Conservation (phyloP, 768 basidiomycete genomes). For the Fibroporia radiculosa region DNA sequence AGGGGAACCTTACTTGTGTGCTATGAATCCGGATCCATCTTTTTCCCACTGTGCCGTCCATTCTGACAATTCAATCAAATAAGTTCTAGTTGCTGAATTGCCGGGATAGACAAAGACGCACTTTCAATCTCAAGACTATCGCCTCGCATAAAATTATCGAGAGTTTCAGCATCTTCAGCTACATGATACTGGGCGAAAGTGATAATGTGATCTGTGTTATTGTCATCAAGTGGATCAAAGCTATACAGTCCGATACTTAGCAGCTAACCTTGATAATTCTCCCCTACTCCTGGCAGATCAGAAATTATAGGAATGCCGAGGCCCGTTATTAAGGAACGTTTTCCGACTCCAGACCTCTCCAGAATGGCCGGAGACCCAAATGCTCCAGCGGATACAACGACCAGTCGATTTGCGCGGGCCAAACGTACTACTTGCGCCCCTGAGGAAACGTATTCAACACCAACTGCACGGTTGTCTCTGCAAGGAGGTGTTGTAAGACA, state of each 20-base stretch:
- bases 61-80: slow-evolving; percentile 23
- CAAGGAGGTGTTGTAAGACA: neutral
- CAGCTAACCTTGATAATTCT: slow-evolving; percentile 26
- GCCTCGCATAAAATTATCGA: slow-evolving; percentile 40
- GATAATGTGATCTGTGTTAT: slow-evolving; percentile 23
- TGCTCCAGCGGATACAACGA: slow-evolving; percentile 33
- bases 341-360: slow-evolving; percentile 44
- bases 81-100: neutral
- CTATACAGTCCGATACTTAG: neutral
- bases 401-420: slow-evolving; percentile 26
- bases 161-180: slow-evolving; percentile 37
- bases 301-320: slow-evolving; percentile 25
- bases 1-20: slow-evolving; percentile 37
- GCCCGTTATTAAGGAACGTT: slow-evolving; percentile 22
- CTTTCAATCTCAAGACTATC: slow-evolving; percentile 31
- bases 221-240: neutral
- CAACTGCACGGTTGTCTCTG: slow-evolving; percentile 30
- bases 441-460: slow-evolving; percentile 28
- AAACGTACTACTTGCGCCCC: slow-evolving; percentile 5
- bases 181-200: slow-evolving; percentile 29
- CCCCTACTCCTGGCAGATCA: slow-evolving; percentile 36
- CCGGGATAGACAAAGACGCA: slow-evolving; percentile 16
- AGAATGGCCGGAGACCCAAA: slow-evolving; percentile 46
- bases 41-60: slow-evolving; percentile 26
- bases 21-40: slow-evolving; percentile 40